phyloP scores from a whole-genome alignment of 2,329 filamentous ascomycete genomes.

The Furcasterigmium furcatum region DNA sequence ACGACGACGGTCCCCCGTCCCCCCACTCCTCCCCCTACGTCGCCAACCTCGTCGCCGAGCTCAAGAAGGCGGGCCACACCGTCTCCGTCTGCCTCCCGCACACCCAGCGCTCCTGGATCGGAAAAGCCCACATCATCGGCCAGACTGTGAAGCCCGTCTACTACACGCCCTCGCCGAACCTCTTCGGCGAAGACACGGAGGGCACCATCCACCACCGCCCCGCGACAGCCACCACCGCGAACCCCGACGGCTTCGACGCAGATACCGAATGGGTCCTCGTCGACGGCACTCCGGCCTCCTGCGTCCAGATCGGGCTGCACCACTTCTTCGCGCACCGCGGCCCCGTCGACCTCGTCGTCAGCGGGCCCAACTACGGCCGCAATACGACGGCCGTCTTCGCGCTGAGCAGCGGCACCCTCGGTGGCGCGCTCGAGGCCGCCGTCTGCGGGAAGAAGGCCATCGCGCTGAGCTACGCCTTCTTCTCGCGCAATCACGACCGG shows the following conservation, averaged over 20 bases:
- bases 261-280: slow-evolving; percentile 79
- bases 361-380: slow-evolving; percentile 78
- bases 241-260: slow-evolving; percentile 29
- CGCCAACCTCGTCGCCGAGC: slow-evolving; percentile 67
- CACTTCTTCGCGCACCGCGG: slow-evolving; percentile 74
- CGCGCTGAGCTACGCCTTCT: slow-evolving; percentile 89
- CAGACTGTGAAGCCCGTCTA: slow-evolving; percentile 81
- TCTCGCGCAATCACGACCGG: slow-evolving; percentile 78
- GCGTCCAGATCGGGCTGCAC: slow-evolving; percentile 77
- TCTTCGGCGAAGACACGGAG: slow-evolving; percentile 44
- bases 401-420: slow-evolving; percentile 73
- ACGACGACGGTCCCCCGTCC: slow-evolving; percentile 80
- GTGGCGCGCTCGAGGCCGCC: slow-evolving; percentile 74
- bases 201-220: slow-evolving; percentile 60
- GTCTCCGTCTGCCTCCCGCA: slow-evolving; percentile 91
- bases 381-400: slow-evolving; percentile 81
- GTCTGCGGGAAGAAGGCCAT: slow-evolving; percentile 69
- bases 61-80: slow-evolving; percentile 74
- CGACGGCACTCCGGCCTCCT: slow-evolving; percentile 77
- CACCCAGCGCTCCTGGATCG: slow-evolving; percentile 94
- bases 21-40: slow-evolving; percentile 77
- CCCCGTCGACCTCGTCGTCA: slow-evolving; percentile 73
- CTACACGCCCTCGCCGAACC: slow-evolving; percentile 59
- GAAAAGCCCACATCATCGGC: slow-evolving; percentile 94
- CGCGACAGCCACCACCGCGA: slow-evolving; percentile 29